Percentiles rank a stretch among this genome's conserved stretches.
Conservation (phyloP, 176 grass and related monocot species). For the Raddia guianensis region DNA sequence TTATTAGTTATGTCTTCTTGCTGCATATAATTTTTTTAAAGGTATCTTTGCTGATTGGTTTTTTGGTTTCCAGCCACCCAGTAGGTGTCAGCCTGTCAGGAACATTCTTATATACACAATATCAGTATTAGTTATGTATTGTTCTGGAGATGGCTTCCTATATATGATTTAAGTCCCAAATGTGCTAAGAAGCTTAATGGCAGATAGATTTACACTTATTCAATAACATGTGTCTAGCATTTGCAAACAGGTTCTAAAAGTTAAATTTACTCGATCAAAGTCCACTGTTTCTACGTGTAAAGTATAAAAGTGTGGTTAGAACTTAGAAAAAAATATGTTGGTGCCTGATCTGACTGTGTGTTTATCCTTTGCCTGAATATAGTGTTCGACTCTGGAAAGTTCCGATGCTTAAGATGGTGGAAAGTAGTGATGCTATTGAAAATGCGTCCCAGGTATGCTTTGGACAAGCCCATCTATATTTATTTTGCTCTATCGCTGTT, state of each 20-base stretch:
- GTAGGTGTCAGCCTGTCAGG: background rate
- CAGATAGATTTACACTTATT: slow-evolving; percentile 3
- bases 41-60: background rate
- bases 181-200: slow-evolving; percentile 10
- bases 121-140: slow-evolving; percentile 12
- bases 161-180: slow-evolving; percentile 9
- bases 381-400: slow-evolving; percentile 92
- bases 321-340: background rate
- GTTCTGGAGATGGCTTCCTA: background rate
- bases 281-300: background rate
- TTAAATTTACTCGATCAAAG: background rate
- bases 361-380: slow-evolving; percentile 32
- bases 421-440: slow-evolving; percentile 44
- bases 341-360: slow-evolving; percentile 31
- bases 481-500: slow-evolving; percentile 27
- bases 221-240: background rate
- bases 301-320: background rate
- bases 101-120: background rate
- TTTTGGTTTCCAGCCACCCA: background rate
- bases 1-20: background rate
- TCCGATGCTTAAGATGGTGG: slow-evolving; percentile 67
- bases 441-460: slow-evolving; percentile 64
- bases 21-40: background rate
- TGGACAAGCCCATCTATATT: background rate
- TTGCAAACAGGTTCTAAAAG: background rate